phyloP scores from a whole-genome alignment of 179 eudicot genomes.

The Beta lomatogona region DNA sequence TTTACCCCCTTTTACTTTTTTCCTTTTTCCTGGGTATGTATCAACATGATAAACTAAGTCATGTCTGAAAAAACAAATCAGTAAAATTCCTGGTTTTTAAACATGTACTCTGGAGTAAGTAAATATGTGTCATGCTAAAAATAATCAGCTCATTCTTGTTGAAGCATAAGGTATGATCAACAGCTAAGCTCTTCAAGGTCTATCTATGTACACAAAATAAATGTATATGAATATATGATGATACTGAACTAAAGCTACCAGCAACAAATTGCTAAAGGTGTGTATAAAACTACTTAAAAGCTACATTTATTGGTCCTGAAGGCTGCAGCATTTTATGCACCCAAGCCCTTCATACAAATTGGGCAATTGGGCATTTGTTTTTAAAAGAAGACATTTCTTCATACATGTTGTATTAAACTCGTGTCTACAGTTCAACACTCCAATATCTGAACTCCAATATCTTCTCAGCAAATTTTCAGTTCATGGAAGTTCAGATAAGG shows the following conservation, averaged over 20 bases:
- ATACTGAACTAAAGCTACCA: neutral
- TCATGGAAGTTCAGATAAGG: neutral
- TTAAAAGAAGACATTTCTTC: constrained; percentile 15
- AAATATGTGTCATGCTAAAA: neutral
- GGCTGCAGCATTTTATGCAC: neutral
- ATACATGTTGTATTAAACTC: constrained; percentile 30
- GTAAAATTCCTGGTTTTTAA: too few relatives aligned
- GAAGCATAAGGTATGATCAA: neutral
- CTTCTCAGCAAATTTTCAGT: constrained; percentile 19
- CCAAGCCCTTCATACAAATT: constrained; percentile 16
- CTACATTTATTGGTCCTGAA: neutral
- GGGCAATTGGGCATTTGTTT: constrained; percentile 30
- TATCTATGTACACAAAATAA: neutral
- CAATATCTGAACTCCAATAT: too few relatives aligned
- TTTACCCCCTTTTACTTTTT: too few relatives aligned
- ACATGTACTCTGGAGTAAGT: too few relatives aligned
- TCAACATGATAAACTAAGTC: too few relatives aligned
- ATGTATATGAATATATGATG: neutral
- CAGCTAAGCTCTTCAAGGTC: neutral
- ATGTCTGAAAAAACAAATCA: too few relatives aligned
- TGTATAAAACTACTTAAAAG: neutral
- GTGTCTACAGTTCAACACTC: constrained; percentile 24
- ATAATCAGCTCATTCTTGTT: neutral
- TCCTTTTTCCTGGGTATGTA: too few relatives aligned
- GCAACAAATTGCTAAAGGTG: neutral